Evolutionary conservation across 225 moss, liverwort and hornwort species (phyloP), one percentile per base, ranked within the genome.

Genomic region (Polytrichum formosum): DNA sequence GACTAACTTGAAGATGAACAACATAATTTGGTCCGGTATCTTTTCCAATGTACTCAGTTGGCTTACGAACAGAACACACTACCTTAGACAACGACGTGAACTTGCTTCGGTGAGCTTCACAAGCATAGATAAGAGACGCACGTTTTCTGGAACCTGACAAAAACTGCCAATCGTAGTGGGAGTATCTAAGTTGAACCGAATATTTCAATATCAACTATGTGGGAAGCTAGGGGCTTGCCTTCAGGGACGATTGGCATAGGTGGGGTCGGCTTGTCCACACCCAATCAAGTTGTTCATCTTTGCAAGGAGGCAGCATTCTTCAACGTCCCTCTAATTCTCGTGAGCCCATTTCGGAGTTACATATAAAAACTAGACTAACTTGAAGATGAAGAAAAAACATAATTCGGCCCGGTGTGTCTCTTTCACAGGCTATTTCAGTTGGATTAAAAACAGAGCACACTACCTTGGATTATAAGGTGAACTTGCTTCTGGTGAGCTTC

Each of bases 401-500:
- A 27, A 6, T 8, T 16, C 17, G 53, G 13, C 2, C 25, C 6
- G 46, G 26, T 70, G 37, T 46, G 37, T 46, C 37, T 13, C 37
- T 37, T 37, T 37, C 13, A 37, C 2, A 46, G 46, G 46, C 46
- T 16, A 46, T 46, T 46, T 13, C 16, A 46, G 3, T 46, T 46
- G 13, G 46, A 13, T 46, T 13, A 46, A 46, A 46, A 46, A 46
- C 46, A 46, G 46, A 46, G 46, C 16, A 46, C 1, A 46, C 46
- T 46, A 79, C 79, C 74, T 70, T 74, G 74, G 59, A 70, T 59
- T 63, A 70, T 67, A 5, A 56, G 63, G 26, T 73, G 63, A 2
- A 81, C 5, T 78, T 76, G 74, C 67, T 78, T 67, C 13, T 73
- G 81, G 33, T 71, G 73, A 13, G 70, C 28, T 29, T 71, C 75